Evolutionary conservation across 441 rosid species (phyloP), one percentile per base, ranked within the genome.

Genomic region (Adansonia gregorii): DNA sequence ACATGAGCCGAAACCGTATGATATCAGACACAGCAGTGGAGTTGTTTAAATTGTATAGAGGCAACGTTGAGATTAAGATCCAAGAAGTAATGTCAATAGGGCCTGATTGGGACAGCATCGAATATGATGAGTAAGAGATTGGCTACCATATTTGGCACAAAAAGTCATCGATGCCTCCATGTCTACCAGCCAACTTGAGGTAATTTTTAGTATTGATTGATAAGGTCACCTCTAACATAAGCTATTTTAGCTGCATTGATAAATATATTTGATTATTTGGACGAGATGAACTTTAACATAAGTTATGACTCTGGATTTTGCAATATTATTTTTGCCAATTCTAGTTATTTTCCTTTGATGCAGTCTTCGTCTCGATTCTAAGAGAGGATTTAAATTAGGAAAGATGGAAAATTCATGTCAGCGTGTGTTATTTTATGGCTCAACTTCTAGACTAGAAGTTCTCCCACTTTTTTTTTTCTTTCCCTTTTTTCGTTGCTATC

Each of bases 21-120:
- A 24, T 88, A 64, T 83, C 82, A 0, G 17, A 59, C 19, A 48
- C 72, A 8, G 90, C 94, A 12, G 24, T 88, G 61, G 91, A 91
- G 86, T 63, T 86, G 85, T 95, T 95, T 83, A 93, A 78, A 69
- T 65, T 91, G 78, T 54, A 83, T 20, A 86, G 96, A 87, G 84
- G 86, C 12, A 63, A 85, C n/a, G 82, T 91, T 20, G 78, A 83
- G 79, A 79, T 93, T 73, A 88, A 51, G 76, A 78, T 70, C 20
- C 89, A 89, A 76, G 94, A 92, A 79, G 74, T 79, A 6, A 86
- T 85, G 88, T 82, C 65, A 58, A 79, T 87, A 73, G 93, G 93
- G 66, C 92, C 91, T 10, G 83, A 88, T 58, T 85, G 91, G 94
- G 94, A 84, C 78, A 49, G n/a, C 60, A 6, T 61, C 15, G 24